Evolutionary conservation across 371 early-diverging fungal genomes (phyloP), one percentile per base, ranked within the genome.

Genomic region (Parasitella parasitica): DNA sequence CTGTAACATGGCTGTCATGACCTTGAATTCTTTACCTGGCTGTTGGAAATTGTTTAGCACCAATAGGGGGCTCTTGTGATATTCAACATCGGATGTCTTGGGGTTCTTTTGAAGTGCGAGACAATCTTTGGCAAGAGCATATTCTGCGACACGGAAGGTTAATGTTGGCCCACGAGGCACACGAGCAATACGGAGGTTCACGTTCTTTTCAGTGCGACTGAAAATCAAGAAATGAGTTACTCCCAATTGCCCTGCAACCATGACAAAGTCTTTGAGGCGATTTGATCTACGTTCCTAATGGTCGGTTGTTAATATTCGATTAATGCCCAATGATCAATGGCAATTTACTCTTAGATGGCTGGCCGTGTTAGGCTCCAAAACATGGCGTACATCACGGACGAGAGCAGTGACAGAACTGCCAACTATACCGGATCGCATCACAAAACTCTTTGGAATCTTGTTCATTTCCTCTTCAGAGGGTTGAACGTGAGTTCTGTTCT

Each of bases 161-260:
- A 97, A 79, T 1, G 98, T 97, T 2, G 99, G 99, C 1, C 99
- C 99, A 49, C 94, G 90, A 3, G 98, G 97, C 4, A 91, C 75
- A 60, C 94, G 84, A 18, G 86, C 88, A 41, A 97, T 90, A 32
- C 96, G 86, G 64, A 98, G 78, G 73, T 95, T 96, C 30, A 91
- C 84, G 26, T 88, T 90, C 41, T 83, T 76, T 37, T 92, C 91
- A 9, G 95, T 93, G 59, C 89, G 88, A 48, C 95, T 92, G 51
- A 97, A 92, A 57, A 97, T 81, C 69, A 96, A 60, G 54, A 95
- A 82, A 63, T 98, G 97, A 3, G 95, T 86, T 5, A 97, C 93
- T 38, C 89, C 88, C 34, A 96, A 80, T 59, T 88, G 95, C 30
- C 91, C 90, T 36, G 97, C 92, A 13, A 98, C 90, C 39, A 82